phyloP scores from a whole-genome alignment of 139 green algal genomes.

The Picochlorum costavermella region DNA sequence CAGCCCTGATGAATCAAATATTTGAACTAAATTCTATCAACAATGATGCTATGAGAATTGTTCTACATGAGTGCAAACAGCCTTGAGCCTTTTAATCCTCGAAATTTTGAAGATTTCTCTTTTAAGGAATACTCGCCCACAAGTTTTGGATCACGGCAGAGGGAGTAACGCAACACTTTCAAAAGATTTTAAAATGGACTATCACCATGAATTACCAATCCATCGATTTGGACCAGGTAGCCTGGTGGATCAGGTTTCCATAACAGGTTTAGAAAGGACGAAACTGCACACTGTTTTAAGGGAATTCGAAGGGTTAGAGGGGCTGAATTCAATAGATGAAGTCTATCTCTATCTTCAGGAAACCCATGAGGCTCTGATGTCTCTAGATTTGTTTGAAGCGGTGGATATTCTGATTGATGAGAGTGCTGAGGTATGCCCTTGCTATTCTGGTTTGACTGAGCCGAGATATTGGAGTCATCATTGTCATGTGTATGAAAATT shows the following conservation, averaged over 20 bases:
- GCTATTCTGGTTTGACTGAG: neutral
- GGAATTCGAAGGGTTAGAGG: conserved; percentile 35
- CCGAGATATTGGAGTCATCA: neutral
- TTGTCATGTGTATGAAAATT: neutral
- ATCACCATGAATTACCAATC: neutral
- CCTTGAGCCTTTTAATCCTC: no score
- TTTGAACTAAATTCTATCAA: no score
- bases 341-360: conserved; percentile 48
- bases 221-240: neutral
- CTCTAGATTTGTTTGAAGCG: conserved; percentile 50
- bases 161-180: no score
- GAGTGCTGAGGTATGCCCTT: conserved; percentile 1
- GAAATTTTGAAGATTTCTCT: no score
- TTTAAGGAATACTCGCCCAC: no score
- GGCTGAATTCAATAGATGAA: conserved; percentile 51
- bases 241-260: conserved; percentile 7
- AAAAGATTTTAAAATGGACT: no score
- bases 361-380: conserved; percentile 39
- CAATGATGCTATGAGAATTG: no score
- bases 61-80: no score
- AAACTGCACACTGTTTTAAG: conserved; percentile 27
- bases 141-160: no score
- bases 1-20: no score
- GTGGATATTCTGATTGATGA: conserved; percentile 48
- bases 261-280: conserved; percentile 29